Evolutionary conservation across 352 stramenopile species (phyloP).

Genomic region (Globisporangium spiculum): DNA sequence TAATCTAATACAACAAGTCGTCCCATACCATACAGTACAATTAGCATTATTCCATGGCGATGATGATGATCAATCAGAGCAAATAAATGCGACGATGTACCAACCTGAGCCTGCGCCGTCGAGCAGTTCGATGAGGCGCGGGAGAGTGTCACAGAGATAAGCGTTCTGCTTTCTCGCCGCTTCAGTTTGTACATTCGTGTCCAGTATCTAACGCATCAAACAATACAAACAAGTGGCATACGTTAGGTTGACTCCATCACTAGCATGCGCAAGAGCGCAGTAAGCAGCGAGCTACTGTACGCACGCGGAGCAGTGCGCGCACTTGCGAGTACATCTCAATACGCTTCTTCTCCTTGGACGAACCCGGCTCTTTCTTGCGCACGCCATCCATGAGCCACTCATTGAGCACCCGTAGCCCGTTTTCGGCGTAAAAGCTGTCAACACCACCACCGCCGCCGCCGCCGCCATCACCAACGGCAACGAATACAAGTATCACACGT

Average conservation of each 20-base stretch:
- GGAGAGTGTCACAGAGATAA: conserved; percentile 55
- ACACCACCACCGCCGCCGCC: background rate
- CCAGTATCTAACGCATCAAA: conserved; percentile 41
- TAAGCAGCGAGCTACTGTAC: conserved; percentile 4
- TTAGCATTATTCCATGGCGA: background rate
- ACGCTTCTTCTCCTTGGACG: conserved; percentile 62
- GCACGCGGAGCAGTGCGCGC: conserved; percentile 61
- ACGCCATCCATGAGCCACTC: conserved; percentile 61
- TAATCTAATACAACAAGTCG: conserved; percentile 35
- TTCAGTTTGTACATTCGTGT: conserved; percentile 72
- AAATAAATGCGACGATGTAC: conserved; percentile 23
- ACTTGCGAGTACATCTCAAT: conserved; percentile 78
- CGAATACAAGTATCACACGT: background rate
- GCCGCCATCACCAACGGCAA: background rate
- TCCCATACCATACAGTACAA: background rate
- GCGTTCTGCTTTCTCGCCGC: conserved; percentile 60
- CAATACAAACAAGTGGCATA: background rate
- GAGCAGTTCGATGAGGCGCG: conserved; percentile 61
- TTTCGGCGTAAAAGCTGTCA: conserved; percentile 68
- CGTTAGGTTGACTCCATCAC: background rate
- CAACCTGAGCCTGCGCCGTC: conserved; percentile 47
- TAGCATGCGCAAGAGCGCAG: background rate
- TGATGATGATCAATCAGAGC: background rate
- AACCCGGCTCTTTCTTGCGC: conserved; percentile 30
- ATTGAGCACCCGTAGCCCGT: conserved; percentile 71